phyloP scores from a whole-genome alignment of 1,284 basidiomycete genomes.

The Ustilago bromivora region DNA sequence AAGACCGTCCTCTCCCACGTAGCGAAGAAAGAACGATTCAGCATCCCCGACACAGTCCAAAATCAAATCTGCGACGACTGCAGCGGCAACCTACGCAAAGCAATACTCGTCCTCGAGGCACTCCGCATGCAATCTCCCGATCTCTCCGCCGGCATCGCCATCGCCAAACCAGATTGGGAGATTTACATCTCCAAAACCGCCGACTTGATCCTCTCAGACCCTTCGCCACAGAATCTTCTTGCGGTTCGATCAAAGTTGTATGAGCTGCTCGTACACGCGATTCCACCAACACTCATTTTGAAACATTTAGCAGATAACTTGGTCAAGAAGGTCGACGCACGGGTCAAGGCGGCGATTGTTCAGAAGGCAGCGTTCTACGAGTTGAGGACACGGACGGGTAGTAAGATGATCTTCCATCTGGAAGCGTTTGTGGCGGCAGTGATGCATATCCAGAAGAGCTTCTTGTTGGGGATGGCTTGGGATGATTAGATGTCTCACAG shows the following conservation, averaged over 20 bases:
- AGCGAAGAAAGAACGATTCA: conserved; percentile 83
- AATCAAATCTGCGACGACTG: conserved; percentile 82
- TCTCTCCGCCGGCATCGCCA: conserved; percentile 76
- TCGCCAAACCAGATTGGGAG: conserved; percentile 96
- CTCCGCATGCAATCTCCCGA: conserved; percentile 79
- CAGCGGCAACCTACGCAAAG: conserved; percentile 92
- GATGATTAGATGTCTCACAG: conserved; percentile 31
- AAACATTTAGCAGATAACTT: conserved; percentile 78
- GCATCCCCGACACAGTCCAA: conserved; percentile 81
- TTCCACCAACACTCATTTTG: conserved; percentile 80
- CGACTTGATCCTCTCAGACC: conserved; percentile 91
- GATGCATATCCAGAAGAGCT: conserved; percentile 67
- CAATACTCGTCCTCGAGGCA: conserved; percentile 92
- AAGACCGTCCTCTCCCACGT: conserved; percentile 80
- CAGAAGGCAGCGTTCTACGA: conserved; percentile 83
- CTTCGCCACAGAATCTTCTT: conserved; percentile 89
- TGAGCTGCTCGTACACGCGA: conserved; percentile 95
- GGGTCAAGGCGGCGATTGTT: conserved; percentile 56
- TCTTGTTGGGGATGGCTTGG: conserved; percentile 57
- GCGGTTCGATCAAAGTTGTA: conserved; percentile 93
- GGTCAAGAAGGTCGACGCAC: conserved; percentile 83
- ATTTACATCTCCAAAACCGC: conserved; percentile 94
- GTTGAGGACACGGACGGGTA: conserved; percentile 60
- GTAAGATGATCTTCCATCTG: conserved; percentile 67
- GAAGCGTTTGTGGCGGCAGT: conserved; percentile 68